Evolutionary conservation across 179 eudicot genomes (phyloP).

Genomic region (Silene noctiflora): DNA sequence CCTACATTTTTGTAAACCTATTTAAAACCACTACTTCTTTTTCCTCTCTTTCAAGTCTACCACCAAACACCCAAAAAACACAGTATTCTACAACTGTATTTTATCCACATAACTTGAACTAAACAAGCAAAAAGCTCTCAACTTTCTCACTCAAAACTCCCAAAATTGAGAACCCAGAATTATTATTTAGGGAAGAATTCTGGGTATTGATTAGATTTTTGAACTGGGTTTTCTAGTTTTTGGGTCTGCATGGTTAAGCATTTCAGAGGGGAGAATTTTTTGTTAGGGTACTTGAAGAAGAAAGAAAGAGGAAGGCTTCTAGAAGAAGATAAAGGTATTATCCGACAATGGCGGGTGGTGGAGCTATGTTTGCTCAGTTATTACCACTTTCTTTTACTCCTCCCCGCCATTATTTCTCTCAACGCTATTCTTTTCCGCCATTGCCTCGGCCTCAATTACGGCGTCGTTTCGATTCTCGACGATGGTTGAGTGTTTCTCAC

Average conservation of each 20-base stretch:
- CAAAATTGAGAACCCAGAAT: background rate
- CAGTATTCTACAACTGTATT: background rate
- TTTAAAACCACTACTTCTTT: constrained; percentile 13
- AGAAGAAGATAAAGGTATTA: background rate
- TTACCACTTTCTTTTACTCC: constrained; percentile 29
- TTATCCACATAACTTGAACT: constrained; percentile 15
- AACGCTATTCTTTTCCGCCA: constrained; percentile 25
- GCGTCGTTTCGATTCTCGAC: constrained; percentile 34
- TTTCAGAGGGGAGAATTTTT: constrained; percentile 26
- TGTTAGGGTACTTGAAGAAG: constrained; percentile 38
- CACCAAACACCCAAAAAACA: background rate
- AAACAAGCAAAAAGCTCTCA: background rate
- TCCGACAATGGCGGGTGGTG: constrained; percentile 39
- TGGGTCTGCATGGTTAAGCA: constrained; percentile 46
- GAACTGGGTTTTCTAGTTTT: constrained; percentile 9
- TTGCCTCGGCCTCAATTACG: constrained; percentile 31
- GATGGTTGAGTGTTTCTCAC: constrained; percentile 35
- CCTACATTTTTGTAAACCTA: background rate
- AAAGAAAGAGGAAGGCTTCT: constrained; percentile 29
- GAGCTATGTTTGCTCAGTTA: constrained; percentile 38
- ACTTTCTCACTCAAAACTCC: constrained; percentile 1
- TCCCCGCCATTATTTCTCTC: constrained; percentile 16
- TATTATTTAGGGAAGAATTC: background rate
- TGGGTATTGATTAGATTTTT: constrained; percentile 15
- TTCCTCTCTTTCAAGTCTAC: no score